phyloP scores from a whole-genome alignment of 2,329 filamentous ascomycete species.

The Penicillium corylophilum region DNA sequence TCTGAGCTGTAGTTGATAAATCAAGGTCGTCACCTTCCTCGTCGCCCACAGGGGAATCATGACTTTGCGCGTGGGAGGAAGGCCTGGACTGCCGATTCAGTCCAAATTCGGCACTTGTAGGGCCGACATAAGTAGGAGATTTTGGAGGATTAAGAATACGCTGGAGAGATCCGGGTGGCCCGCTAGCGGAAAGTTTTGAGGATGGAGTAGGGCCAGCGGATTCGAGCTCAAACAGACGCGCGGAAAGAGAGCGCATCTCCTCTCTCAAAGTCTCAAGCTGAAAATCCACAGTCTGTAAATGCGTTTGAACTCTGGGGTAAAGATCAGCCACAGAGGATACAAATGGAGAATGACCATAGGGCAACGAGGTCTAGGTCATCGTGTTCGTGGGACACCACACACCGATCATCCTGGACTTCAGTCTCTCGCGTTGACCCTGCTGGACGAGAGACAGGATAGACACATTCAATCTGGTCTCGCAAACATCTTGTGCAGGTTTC shows the following conservation, averaged over 20 bases:
- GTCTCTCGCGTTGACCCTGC: slow-evolving; percentile 4
- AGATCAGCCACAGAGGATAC: background rate
- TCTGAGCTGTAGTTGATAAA: slow-evolving; percentile 20
- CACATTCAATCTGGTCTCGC: slow-evolving; percentile 60
- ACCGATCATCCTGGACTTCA: slow-evolving; percentile 23
- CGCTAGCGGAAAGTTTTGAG: slow-evolving; percentile 7
- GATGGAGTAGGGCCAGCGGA: slow-evolving; percentile 13
- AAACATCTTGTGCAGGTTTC: slow-evolving; percentile 65
- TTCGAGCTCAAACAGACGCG: slow-evolving; percentile 30
- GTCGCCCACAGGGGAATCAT: slow-evolving; percentile 6
- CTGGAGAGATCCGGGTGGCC: slow-evolving; percentile 17
- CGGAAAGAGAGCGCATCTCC: slow-evolving; percentile 32
- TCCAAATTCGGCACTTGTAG: slow-evolving; percentile 39
- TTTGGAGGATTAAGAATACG: slow-evolving; percentile 34
- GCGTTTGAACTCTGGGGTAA: slow-evolving; percentile 13
- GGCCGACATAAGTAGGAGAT: slow-evolving; percentile 36
- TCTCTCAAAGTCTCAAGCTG: slow-evolving; percentile 29
- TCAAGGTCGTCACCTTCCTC: slow-evolving; percentile 20
- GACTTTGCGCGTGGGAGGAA: background rate
- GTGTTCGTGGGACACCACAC: background rate
- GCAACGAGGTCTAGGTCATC: background rate
- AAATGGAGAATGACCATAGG: background rate
- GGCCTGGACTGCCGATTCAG: slow-evolving; percentile 19
- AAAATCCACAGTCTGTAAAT: slow-evolving; percentile 27
- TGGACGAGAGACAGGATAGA: slow-evolving; percentile 65